Conservation (phyloP, 2,329 filamentous ascomycete species). For the Thelonectria blattea region DNA sequence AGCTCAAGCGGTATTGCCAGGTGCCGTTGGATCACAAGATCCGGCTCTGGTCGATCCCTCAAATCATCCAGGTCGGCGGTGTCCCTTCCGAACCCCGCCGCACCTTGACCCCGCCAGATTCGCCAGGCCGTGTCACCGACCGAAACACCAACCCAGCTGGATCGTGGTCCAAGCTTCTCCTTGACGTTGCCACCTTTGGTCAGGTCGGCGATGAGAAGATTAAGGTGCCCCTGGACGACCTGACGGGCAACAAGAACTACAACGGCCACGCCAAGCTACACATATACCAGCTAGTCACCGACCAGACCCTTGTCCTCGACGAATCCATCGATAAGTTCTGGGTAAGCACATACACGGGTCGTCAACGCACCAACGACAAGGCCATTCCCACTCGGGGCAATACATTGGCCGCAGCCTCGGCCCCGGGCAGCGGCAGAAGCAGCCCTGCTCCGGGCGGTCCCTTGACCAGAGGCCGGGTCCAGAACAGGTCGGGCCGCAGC, state of each 20-base stretch:
- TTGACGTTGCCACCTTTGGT: constrained; percentile 61
- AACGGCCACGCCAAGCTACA: constrained; percentile 75
- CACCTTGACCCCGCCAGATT: constrained; percentile 50
- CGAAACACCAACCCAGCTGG: constrained; percentile 30
- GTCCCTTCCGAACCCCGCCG: constrained; percentile 41
- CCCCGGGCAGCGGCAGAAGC: constrained; percentile 64
- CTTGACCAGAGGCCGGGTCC: constrained; percentile 74
- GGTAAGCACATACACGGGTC: constrained; percentile 57
- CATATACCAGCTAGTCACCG: constrained; percentile 70
- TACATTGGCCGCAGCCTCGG: constrained; percentile 37
- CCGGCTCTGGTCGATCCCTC: constrained; percentile 72
- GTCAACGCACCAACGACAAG: constrained; percentile 44
- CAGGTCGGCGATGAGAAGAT: constrained; percentile 38
- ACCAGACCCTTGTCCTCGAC: constrained; percentile 83
- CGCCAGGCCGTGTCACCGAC: constrained; percentile 40
- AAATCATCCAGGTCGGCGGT: constrained; percentile 47
- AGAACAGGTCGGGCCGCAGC: constrained; percentile 72
- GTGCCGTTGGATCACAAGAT: constrained; percentile 77
- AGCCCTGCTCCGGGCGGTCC: constrained; percentile 67
- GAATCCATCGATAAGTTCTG: constrained; percentile 70
- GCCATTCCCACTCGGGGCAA: constrained; percentile 42
- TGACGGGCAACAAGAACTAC: constrained; percentile 75
- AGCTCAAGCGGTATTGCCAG: constrained; percentile 71
- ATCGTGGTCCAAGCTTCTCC: constrained; percentile 51
- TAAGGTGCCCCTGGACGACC: constrained; percentile 56